Evolutionary conservation across 2,329 filamentous ascomycete species (phyloP), one percentile per base, ranked within the genome.

Genomic region (Monascus ruber): DNA sequence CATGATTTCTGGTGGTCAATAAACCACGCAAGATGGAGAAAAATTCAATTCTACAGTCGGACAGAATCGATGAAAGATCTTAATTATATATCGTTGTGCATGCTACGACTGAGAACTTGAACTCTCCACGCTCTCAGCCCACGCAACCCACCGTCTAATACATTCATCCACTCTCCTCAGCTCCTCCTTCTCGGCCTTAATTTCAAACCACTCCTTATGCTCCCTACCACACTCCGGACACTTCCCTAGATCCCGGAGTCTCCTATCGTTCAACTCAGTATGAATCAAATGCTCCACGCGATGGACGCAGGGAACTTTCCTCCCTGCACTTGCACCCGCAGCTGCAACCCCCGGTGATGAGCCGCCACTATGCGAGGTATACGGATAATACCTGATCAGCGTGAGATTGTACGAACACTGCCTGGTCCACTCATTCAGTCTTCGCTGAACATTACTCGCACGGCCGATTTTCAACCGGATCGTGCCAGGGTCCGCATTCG

Each of bases 201-300:
- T 79, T 64, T 93, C 84, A 58, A 98, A 98, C 89, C 89, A 98
- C 65, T 98, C 91, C 38, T 81, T 71, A 61, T 98, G 91, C 51
- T 86, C 81, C 54, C 79, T 80, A 2, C 87, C 87, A 56, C 91
- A 98, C 1, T 78, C 74, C 4, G 71, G 70, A 53, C 91, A 98
- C 38, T 75, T 74, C 11, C 59, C 78, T 63, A 40, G 65, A 62
- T 51, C 72, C 66, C 71, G 78, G 42, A 65, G 79, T 61, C 61
- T 65, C 49, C 71, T 64, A 32, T 70, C 71, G 4, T 71, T 71
- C n/a, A 96, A 72, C 64, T 98, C 91, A 9, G 96, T 68, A 60
- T 98, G 91, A 34, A 96, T 82, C 42, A 98, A 64, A 25, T 87
- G 73, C 67, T 98, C 91, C 7, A 96, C 86, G 35, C 85, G 81